phyloP scores from a whole-genome alignment of 345 rosid genomes.

The Alliaria petiolata region DNA sequence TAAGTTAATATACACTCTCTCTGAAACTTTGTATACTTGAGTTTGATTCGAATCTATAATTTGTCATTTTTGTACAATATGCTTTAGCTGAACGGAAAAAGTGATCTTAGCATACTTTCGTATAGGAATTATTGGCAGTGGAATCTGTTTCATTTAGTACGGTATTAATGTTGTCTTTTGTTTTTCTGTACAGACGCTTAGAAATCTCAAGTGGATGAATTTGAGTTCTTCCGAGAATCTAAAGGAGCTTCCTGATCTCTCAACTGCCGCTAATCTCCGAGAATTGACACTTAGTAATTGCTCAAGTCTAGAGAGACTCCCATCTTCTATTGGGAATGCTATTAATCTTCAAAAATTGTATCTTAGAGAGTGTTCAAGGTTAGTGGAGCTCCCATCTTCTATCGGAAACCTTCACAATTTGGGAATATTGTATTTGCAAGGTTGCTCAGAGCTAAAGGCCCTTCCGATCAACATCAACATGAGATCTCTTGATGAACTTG shows the following conservation, averaged over 20 bases:
- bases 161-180: neutral
- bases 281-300: neutral
- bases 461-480: neutral
- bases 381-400: neutral
- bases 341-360: neutral
- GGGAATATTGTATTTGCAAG: neutral
- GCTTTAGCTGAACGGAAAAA: neutral
- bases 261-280: neutral
- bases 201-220: conserved; percentile 10
- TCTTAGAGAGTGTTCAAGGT: too few species aligned
- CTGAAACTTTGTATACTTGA: neutral
- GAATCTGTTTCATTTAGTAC: too few species aligned
- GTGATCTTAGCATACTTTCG: neutral
- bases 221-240: neutral
- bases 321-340: neutral
- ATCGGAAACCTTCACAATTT: neutral
- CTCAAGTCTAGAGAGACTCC: neutral
- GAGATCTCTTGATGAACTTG: neutral
- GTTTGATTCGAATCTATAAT: neutral
- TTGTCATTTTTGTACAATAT: neutral
- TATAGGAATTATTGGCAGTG: too few species aligned
- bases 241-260: conserved; percentile 7
- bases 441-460: neutral
- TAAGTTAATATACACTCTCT: neutral
- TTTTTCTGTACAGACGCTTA: neutral